These are phyloP conservation scores for Stereocaulon alpinum DNA, from an alignment of 495 filamentous ascomycete species.

Conservation along the genomic window DNA sequence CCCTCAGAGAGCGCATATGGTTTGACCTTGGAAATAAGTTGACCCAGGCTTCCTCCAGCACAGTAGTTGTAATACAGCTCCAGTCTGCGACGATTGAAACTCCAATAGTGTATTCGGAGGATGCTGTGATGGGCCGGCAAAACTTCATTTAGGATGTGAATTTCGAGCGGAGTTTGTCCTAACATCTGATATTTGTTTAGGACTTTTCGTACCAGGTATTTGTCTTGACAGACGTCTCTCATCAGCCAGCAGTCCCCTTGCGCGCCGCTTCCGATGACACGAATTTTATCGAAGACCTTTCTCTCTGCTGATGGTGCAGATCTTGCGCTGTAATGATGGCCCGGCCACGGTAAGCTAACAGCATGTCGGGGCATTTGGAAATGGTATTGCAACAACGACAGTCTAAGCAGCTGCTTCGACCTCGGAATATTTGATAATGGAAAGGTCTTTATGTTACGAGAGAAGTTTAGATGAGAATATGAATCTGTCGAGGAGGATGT, in stretches of 20 bases:
- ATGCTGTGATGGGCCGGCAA: not conserved
- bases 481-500: too few relatives aligned
- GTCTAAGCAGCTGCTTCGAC: too few relatives aligned
- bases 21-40: not conserved
- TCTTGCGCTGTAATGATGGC: too few relatives aligned
- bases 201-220: not conserved
- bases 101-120: not conserved
- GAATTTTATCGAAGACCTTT: not conserved
- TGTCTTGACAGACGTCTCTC: not conserved
- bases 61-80: conserved; percentile 2
- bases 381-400: too few relatives aligned
- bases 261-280: not conserved
- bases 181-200: not conserved
- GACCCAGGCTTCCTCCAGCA: not conserved
- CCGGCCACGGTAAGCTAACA: too few relatives aligned
- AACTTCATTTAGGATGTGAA: not conserved
- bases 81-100: too few relatives aligned
- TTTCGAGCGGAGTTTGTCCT: not conserved
- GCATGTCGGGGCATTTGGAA: too few relatives aligned
- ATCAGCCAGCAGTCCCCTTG: not conserved
- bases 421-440: too few relatives aligned
- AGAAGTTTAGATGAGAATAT: too few relatives aligned
- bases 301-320: too few relatives aligned
- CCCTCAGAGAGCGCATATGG: not conserved
- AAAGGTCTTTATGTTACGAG: too few relatives aligned